Conservation (phyloP, 495 filamentous ascomycete species). For the Physcia stellaris region DNA sequence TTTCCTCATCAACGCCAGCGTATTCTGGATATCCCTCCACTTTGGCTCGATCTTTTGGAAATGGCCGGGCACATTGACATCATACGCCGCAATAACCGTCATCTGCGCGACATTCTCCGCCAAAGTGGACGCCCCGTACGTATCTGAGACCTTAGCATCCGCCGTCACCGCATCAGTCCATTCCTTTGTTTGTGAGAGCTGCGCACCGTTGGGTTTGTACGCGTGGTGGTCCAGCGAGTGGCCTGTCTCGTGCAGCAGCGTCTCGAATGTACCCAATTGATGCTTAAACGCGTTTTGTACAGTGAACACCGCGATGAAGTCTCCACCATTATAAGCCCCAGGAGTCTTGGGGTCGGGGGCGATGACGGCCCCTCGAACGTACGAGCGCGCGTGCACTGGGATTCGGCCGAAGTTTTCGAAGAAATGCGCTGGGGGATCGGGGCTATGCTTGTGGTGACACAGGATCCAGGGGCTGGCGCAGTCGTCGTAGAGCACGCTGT, state of each 20-base stretch:
- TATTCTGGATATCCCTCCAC: not conserved
- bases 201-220: not conserved
- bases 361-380: slow-evolving; percentile 14
- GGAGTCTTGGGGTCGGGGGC: not conserved
- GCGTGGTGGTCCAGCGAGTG: not conserved
- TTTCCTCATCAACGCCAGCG: not conserved
- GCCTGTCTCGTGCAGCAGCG: not conserved
- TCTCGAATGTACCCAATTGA: not conserved
- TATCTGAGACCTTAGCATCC: not conserved
- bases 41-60: not conserved
- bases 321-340: not conserved
- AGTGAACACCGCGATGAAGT: not conserved
- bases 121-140: not conserved
- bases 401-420: slow-evolving; percentile 20
- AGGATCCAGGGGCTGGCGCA: slow-evolving; percentile 21
- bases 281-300: no score
- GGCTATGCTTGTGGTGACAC: slow-evolving; percentile 17
- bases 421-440: slow-evolving; percentile 6
- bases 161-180: not conserved
- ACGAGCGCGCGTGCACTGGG: slow-evolving; percentile 18
- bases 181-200: not conserved
- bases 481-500: no score
- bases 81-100: not conserved
- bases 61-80: not conserved
- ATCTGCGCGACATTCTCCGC: slow-evolving; percentile 1